Percentiles rank a stretch among this genome's conserved stretches.
Conservation (phyloP, 345 rosid genomes). For the Cardamine chenopodiifolia region DNA sequence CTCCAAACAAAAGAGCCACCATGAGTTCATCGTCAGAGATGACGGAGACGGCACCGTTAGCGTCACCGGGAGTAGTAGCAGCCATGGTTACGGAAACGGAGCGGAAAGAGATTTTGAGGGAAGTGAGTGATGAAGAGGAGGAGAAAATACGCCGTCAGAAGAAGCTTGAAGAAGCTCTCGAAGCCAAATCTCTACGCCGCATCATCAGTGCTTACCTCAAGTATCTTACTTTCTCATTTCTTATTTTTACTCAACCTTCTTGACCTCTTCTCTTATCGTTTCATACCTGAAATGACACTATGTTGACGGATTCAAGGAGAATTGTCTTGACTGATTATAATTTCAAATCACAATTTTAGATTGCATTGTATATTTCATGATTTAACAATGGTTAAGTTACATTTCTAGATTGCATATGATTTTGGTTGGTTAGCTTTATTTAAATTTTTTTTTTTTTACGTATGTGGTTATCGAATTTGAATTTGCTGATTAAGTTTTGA, state of each 20-base stretch:
- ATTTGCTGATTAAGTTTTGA: background rate
- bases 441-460: background rate
- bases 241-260: background rate
- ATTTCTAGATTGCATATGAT: background rate
- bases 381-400: background rate
- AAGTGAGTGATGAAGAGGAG: constrained; percentile 58
- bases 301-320: background rate
- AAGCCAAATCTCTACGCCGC: constrained; percentile 92
- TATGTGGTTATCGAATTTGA: background rate
- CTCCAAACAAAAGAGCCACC: constrained; percentile 22
- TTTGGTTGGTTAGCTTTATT: background rate
- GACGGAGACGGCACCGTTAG: constrained; percentile 7
- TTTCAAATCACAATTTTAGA: constrained; percentile 4
- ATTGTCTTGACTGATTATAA: constrained; percentile 6
- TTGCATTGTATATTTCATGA: background rate
- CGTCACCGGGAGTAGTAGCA: background rate
- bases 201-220: constrained; percentile 95
- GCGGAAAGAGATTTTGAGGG: constrained; percentile 21
- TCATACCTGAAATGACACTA: background rate
- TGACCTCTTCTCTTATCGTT: background rate
- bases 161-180: constrained; percentile 89
- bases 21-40: constrained; percentile 32
- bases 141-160: constrained; percentile 66
- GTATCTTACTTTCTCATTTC: constrained; percentile 39
- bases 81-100: background rate